Evolutionary conservation across 306 rosid genomes (phyloP).

Genomic region (Carpinus fangiana): DNA sequence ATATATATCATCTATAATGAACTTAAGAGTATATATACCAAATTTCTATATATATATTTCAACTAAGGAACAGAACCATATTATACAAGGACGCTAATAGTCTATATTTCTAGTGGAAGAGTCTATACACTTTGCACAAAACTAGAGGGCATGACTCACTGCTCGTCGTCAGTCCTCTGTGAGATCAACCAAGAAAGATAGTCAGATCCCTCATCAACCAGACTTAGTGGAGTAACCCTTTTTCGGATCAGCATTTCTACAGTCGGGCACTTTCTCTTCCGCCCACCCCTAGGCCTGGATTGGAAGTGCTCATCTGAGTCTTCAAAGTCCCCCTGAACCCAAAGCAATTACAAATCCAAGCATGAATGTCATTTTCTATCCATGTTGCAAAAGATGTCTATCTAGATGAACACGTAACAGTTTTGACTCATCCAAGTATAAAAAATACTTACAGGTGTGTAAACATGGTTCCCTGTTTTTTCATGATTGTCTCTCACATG

Average conservation of each 20-base stretch:
- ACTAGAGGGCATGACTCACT: background rate
- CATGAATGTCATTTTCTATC: conserved; percentile 24
- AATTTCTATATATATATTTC: background rate
- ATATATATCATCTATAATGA: background rate
- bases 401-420: background rate
- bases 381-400: conserved; percentile 18
- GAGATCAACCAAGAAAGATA: conserved; percentile 32
- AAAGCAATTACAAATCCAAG: background rate
- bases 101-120: background rate
- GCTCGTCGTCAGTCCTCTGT: conserved; percentile 22
- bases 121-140: background rate
- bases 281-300: conserved; percentile 80
- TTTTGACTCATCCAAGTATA: background rate
- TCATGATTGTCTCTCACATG: conserved; percentile 90
- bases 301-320: conserved; percentile 68
- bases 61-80: too few relatives aligned
- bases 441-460: conserved; percentile 51
- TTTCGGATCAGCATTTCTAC: conserved; percentile 74
- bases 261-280: conserved; percentile 64
- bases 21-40: too few relatives aligned
- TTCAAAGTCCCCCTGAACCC: conserved; percentile 76
- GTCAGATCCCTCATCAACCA: conserved; percentile 30
- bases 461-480: conserved; percentile 57
- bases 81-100: too few relatives aligned
- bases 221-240: conserved; percentile 66